Evolutionary conservation across 2,329 filamentous ascomycete genomes (phyloP).

Genomic region (Stemphylium beticola): DNA sequence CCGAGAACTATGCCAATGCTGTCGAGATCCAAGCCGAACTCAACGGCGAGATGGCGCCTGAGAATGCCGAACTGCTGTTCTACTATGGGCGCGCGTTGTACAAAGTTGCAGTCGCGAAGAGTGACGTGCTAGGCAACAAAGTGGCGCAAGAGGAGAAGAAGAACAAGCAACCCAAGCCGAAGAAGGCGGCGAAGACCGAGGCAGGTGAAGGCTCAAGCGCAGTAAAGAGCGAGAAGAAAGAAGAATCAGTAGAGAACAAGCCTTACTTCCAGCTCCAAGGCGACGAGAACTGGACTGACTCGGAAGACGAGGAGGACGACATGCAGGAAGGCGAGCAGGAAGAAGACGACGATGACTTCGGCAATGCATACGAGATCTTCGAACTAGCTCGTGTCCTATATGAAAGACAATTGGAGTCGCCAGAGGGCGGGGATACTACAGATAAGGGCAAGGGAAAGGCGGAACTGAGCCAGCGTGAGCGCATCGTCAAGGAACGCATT

Average conservation of each 20-base stretch:
- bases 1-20: conserved; percentile 86
- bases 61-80: conserved; percentile 93
- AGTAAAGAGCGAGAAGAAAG: conserved; percentile 51
- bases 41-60: conserved; percentile 88
- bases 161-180: conserved; percentile 59
- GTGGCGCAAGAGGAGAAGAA: conserved; percentile 66
- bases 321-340: conserved; percentile 56
- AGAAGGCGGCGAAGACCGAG: conserved; percentile 53
- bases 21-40: conserved; percentile 88
- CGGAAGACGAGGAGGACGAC: conserved; percentile 74
- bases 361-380: conserved; percentile 67
- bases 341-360: conserved; percentile 67
- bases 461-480: conserved; percentile 42
- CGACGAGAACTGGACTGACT: conserved; percentile 85
- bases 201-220: conserved; percentile 41
- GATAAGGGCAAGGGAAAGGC: conserved; percentile 57
- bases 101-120: conserved; percentile 91
- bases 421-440: conserved; percentile 37
- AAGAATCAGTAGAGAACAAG: conserved; percentile 65
- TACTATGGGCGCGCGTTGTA: conserved; percentile 93
- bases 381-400: conserved; percentile 68
- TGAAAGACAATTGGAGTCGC: conserved; percentile 60
- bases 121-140: conserved; percentile 88
- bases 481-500: conserved; percentile 72
- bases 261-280: conserved; percentile 90